phyloP scores from a whole-genome alignment of 2,329 filamentous ascomycete species.

The Ilyonectria destructans region DNA sequence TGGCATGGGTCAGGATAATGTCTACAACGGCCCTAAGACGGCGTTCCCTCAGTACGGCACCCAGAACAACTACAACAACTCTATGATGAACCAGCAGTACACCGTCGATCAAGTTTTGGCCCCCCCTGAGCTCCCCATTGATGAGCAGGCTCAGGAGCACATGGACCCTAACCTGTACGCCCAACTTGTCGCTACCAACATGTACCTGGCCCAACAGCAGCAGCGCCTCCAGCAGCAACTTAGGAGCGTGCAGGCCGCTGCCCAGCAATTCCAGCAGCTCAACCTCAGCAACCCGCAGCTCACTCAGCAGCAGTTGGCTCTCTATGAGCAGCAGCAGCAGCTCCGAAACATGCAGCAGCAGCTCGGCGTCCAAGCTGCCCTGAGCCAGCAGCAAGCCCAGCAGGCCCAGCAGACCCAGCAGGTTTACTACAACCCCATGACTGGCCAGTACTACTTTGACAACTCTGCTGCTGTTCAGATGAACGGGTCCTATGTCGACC shows the following conservation, averaged over 20 bases:
- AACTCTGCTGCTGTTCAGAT: constrained; percentile 67
- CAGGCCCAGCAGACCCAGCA: constrained; percentile 77
- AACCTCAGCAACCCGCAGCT: constrained; percentile 73
- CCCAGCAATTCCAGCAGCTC: constrained; percentile 86
- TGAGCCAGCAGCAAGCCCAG: constrained; percentile 71
- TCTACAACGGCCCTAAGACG: constrained; percentile 71
- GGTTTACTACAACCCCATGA: constrained; percentile 88
- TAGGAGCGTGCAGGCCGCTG: constrained; percentile 84
- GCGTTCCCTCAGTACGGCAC: constrained; percentile 67
- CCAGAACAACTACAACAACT: constrained; percentile 54
- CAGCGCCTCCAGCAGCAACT: constrained; percentile 96
- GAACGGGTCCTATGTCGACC: constrained; percentile 61
- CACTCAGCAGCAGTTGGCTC: constrained; percentile 64
- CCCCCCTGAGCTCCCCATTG: constrained; percentile 85
- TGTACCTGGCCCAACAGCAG: constrained; percentile 95
- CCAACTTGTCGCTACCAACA: constrained; percentile 90
- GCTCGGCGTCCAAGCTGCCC: constrained; percentile 55
- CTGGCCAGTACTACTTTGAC: constrained; percentile 88
- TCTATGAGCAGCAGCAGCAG: constrained; percentile 64
- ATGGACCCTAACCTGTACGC: constrained; percentile 92
- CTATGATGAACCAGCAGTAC: constrained; percentile 67
- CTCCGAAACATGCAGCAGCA: constrained; percentile 60
- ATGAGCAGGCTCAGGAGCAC: constrained; percentile 78
- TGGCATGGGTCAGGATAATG: constrained; percentile 59
- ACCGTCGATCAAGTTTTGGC: constrained; percentile 92